These are phyloP conservation scores for Globisporangium recalcitrans DNA, from an alignment of 352 stramenopile species.

Conservation along the genomic window DNA sequence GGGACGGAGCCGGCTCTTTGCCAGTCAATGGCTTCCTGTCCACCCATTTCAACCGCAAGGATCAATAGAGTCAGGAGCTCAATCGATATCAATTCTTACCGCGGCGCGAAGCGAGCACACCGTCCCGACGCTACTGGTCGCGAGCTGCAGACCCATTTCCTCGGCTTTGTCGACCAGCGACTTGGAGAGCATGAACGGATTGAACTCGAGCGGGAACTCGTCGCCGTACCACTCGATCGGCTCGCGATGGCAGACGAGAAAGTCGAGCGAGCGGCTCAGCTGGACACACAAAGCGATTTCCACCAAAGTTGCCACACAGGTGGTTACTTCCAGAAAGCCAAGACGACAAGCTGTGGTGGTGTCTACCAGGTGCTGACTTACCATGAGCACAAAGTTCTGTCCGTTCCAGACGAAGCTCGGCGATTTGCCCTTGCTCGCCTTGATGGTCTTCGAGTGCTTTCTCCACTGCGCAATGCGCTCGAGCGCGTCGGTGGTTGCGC, in stretches of 20 bases:
- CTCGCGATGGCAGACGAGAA: slow-evolving; percentile 25
- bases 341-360: slow-evolving; percentile 16
- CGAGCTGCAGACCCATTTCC: slow-evolving; percentile 27
- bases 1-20: neutral
- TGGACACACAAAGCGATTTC: slow-evolving; percentile 10
- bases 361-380: slow-evolving; percentile 9
- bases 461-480: slow-evolving; percentile 41
- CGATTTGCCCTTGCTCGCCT: neutral
- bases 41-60: neutral
- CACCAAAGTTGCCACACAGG: neutral
- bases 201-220: slow-evolving; percentile 63
- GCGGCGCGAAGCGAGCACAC: slow-evolving; percentile 26
- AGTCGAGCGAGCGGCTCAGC: slow-evolving; percentile 51
- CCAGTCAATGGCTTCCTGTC: neutral
- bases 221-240: slow-evolving; percentile 67
- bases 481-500: slow-evolving; percentile 27
- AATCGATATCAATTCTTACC: slow-evolving; percentile 18
- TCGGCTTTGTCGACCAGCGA: slow-evolving; percentile 46
- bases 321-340: neutral
- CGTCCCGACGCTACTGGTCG: neutral
- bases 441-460: neutral
- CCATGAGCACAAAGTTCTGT: slow-evolving; percentile 34
- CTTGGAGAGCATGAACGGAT: slow-evolving; percentile 53
- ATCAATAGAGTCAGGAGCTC: neutral
- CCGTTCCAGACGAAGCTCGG: slow-evolving; percentile 55